Evolutionary conservation across 768 basidiomycete genomes (phyloP).

Genomic region (Psilocybe sp.): DNA sequence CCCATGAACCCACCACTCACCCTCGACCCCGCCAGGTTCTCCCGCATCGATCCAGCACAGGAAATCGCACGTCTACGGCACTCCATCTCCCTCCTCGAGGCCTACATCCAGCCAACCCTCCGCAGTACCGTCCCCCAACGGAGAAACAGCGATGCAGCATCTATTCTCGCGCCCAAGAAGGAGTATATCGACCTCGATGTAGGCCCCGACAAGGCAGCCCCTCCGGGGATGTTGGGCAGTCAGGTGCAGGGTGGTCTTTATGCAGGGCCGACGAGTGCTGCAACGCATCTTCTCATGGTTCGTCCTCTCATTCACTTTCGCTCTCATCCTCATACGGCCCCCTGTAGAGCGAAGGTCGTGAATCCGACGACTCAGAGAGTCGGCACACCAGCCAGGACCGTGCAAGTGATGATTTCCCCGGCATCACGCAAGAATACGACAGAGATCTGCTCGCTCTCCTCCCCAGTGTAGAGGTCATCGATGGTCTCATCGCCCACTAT

Average conservation of each 20-base stretch:
- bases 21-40: conserved; percentile 28
- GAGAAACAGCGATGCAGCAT: conserved; percentile 32
- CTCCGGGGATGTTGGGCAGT: conserved; percentile 66
- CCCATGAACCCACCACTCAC: conserved; percentile 8
- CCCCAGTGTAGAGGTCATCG: conserved; percentile 65
- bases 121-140: conserved; percentile 31
- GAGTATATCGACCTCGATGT: conserved; percentile 47
- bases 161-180: conserved; percentile 48
- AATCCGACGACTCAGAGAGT: conserved; percentile 52
- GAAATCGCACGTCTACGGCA: conserved; percentile 70
- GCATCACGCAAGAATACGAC: conserved; percentile 58
- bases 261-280: conserved; percentile 76
- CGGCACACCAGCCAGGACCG: conserved; percentile 54
- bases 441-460: conserved; percentile 67
- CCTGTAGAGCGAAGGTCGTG: conserved; percentile 37
- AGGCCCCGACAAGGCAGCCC: conserved; percentile 39
- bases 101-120: conserved; percentile 49
- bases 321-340: conserved; percentile 12
- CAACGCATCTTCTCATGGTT: conserved; percentile 66
- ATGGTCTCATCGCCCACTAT: conserved; percentile 71
- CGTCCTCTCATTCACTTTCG: conserved; percentile 16
- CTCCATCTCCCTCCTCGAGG: conserved; percentile 64
- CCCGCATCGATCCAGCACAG: conserved; percentile 58
- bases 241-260: conserved; percentile 69
- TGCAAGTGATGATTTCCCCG: conserved; percentile 38